Base-by-base conservation (phyloP, 257 asterid species). In the Thymus quinquecostatus region DNA sequence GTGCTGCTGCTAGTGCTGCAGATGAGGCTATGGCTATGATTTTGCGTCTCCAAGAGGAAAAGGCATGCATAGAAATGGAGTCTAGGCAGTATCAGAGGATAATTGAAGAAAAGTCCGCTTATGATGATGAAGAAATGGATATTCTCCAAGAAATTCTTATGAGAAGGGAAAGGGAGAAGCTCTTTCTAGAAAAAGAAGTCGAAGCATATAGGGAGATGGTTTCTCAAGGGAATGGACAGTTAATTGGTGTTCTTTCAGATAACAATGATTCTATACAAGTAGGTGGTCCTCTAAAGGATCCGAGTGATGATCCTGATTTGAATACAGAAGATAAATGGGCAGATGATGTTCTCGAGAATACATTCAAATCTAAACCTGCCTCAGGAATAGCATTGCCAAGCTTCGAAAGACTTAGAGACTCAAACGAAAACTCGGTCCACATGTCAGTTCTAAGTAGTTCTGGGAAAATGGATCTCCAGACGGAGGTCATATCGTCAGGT, bases 11-110 rank as follows among this genome's bases (percentile, higher is more conserved):
- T 41, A 64, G 75, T 73, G 97, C 99, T 72, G 99, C 99, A 13
- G 99, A 94, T 48, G 99, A 91, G 88, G 96, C 97, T 49, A 87
- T 94, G 97, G 96, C 97, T 58, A 94, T 94, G 99, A 94, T 94
- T 77, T 84, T 82, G 28, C 96, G 99, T 36, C 89, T 94, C n/a
- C 97, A 91, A 76, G 95, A 81, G 60, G 99, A 94, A 76, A 94
- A 94, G 81, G 95, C 96, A 6, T 80, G 82, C 63, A 78, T 92
- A 71, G 91, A 85, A 80, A 95, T 95, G 92, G 97, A 92, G 68
- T 96, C 98, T 68, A 85, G 95, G 64, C 99, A 95, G 68, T 88
- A 85, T 72, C 88, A 86, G 80, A 82, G 99, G 85, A 74, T 95
- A 45, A 58, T 87, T 13, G 98, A 95, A 75, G 99, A 87, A 62